A percentile compares a stretch with the other conserved stretches of the same genome.
These are phyloP conservation scores for Xylaria scruposa DNA, from an alignment of 495 filamentous ascomycete genomes.

Conservation along the genomic window DNA sequence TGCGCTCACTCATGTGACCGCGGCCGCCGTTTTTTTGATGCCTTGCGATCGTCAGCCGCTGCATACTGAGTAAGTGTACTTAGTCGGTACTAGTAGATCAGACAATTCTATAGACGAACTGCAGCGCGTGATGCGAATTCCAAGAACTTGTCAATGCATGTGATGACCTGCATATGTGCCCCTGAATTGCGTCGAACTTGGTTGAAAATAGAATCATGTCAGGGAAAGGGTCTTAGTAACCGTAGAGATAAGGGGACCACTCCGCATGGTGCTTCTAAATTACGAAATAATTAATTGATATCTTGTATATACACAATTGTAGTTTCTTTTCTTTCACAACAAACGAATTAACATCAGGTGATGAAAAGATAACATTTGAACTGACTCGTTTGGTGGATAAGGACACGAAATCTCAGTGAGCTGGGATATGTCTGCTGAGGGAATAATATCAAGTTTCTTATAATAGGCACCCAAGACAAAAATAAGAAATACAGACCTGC, in stretches of 20 bases:
- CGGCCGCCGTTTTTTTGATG: conserved; percentile 3
- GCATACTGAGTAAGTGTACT: neutral
- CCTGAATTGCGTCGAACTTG: neutral
- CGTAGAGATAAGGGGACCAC: neutral
- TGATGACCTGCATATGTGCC: conserved; percentile 12
- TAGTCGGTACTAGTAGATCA: neutral
- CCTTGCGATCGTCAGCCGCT: neutral
- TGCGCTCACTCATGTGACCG: conserved; percentile 20
- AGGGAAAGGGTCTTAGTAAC: neutral
- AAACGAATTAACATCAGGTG: neutral
- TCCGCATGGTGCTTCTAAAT: too few species aligned
- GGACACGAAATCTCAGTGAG: neutral
- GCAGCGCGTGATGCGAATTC: neutral
- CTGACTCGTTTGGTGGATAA: neutral
- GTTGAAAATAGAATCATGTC: conserved; percentile 4
- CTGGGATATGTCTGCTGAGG: neutral
- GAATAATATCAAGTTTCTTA: neutral
- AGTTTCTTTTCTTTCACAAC: neutral
- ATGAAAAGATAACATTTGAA: neutral
- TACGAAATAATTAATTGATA: too few species aligned
- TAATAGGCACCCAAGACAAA: neutral
- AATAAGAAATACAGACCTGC: neutral
- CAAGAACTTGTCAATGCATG: neutral
- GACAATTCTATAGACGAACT: neutral
- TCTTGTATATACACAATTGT: too few species aligned